Percentiles rank a stretch among this genome's conserved stretches.
Evolutionary conservation across 148 eudicot species (phyloP).

Genomic region (Dianthus caryophyllus): DNA sequence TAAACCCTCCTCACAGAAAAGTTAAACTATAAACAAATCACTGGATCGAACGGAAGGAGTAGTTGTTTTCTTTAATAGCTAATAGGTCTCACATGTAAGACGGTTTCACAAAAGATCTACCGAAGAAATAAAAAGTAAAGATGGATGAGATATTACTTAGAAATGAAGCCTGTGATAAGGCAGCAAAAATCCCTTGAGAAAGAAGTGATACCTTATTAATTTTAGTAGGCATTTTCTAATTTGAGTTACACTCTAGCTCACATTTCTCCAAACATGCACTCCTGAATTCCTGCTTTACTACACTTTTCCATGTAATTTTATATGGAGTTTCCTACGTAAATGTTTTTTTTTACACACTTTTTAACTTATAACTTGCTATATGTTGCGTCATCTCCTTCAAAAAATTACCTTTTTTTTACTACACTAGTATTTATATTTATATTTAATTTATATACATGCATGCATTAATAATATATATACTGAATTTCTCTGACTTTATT

Average conservation of each 20-base stretch:
- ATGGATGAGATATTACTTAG: slow-evolving; percentile 10
- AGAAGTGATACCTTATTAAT: not conserved
- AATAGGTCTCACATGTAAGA: too few relatives aligned
- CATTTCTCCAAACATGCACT: not conserved
- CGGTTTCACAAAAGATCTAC: too few relatives aligned
- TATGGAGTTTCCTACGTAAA: not conserved
- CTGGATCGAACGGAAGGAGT: too few relatives aligned
- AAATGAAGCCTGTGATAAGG: slow-evolving; percentile 1
- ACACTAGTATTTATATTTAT: too few relatives aligned
- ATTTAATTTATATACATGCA: slow-evolving; percentile 5
- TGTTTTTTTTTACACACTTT: not conserved
- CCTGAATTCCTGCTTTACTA: not conserved
- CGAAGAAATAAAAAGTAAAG: too few relatives aligned
- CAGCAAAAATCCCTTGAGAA: not conserved
- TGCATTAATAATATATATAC: not conserved
- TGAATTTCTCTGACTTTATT: slow-evolving; percentile 7
- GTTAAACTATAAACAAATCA: too few relatives aligned
- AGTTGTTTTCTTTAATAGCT: too few relatives aligned
- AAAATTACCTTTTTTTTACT: too few relatives aligned
- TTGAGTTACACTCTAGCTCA: not conserved
- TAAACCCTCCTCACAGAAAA: too few relatives aligned
- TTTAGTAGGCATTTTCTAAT: not conserved
- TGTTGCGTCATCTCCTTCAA: slow-evolving; percentile 1
- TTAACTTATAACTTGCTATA: not conserved
- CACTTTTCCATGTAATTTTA: slow-evolving; percentile 1